Percentiles rank a stretch among this genome's conserved stretches.
Conservation (phyloP, 495 filamentous ascomycete species). For the Letharia lupina region DNA sequence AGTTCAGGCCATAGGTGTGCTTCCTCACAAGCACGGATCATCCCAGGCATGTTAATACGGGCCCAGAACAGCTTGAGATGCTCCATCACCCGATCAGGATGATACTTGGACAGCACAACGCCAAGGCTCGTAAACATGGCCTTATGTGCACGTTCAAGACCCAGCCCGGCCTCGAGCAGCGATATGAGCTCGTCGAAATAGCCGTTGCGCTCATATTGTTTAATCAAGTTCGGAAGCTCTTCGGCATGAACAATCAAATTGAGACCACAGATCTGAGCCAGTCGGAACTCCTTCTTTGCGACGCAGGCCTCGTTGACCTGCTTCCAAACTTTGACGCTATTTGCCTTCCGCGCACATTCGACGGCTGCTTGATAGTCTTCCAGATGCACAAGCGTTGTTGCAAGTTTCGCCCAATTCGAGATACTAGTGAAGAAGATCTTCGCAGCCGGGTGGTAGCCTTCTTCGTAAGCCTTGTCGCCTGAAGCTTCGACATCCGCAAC, state of each 20-base stretch:
- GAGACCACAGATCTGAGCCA: constrained; percentile 97
- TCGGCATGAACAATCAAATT: constrained; percentile 98
- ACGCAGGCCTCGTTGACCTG: constrained; percentile 97
- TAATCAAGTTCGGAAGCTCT: constrained; percentile 85
- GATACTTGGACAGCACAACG: constrained; percentile 92
- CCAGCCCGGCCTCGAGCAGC: constrained; percentile 90
- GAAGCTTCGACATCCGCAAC: constrained; percentile 92
- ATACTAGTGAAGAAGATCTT: constrained; percentile 99
- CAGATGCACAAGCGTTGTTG: constrained; percentile 91
- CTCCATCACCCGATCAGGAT: constrained; percentile 95
- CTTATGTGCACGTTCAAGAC: constrained; percentile 82
- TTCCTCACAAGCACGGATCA: constrained; percentile 92
- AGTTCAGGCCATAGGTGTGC: constrained; percentile 96
- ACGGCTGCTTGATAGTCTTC: constrained; percentile 97
- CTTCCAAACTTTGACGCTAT: constrained; percentile 99
- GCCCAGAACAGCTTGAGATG: constrained; percentile 99
- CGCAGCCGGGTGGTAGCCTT: constrained; percentile 89
- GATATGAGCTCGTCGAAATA: constrained; percentile 98
- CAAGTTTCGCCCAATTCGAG: constrained; percentile 99
- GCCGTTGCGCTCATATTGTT: constrained; percentile 92
- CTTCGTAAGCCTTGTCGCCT: constrained; percentile 94
- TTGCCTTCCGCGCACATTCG: constrained; percentile 96
- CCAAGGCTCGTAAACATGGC: constrained; percentile 97
- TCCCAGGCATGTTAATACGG: constrained; percentile 96
- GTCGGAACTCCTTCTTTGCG: constrained; percentile 96